phyloP scores from a whole-genome alignment of 768 basidiomycete species.

The Inosperma sp. region DNA sequence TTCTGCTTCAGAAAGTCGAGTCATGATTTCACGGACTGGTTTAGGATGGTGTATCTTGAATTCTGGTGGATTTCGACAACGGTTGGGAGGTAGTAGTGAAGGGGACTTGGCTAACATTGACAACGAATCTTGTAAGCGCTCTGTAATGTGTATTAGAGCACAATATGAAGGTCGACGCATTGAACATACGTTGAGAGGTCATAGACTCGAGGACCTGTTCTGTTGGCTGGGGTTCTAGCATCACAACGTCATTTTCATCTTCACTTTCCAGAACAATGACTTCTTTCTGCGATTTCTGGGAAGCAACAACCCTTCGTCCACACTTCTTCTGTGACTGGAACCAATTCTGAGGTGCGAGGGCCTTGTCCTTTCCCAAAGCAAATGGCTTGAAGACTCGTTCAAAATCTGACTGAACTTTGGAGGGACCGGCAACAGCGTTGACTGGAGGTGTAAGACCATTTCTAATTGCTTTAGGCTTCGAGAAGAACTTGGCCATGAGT shows the following conservation, averaged over 20 bases:
- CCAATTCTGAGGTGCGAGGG: constrained; percentile 70
- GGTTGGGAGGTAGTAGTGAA: constrained; percentile 16
- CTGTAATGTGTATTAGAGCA: constrained; percentile 20
- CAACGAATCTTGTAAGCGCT: constrained; percentile 37
- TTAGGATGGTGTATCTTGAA: constrained; percentile 36
- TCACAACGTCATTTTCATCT: constrained; percentile 29
- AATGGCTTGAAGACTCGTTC: constrained; percentile 76
- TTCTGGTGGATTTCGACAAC: constrained; percentile 16
- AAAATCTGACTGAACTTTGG: constrained; percentile 55
- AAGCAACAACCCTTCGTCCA: constrained; percentile 18
- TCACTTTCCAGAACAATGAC: constrained; percentile 62
- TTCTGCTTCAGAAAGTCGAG: constrained; percentile 72
- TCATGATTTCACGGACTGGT: constrained; percentile 46
- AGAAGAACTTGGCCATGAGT: constrained; percentile 76
- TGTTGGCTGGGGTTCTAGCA: constrained; percentile 20
- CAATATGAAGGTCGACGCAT: not conserved
- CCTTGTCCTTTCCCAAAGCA: constrained; percentile 66
- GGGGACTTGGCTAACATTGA: constrained; percentile 30
- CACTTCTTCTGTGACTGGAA: constrained; percentile 41
- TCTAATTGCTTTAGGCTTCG: constrained; percentile 46
- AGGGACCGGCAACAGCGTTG: constrained; percentile 34
- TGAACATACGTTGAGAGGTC: constrained; percentile 39
- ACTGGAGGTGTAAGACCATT: constrained; percentile 23
- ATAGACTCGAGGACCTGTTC: constrained; percentile 29
- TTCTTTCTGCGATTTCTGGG: constrained; percentile 28